Conservation (phyloP, 345 rosid genomes). For the Odontarrhena argentea region DNA sequence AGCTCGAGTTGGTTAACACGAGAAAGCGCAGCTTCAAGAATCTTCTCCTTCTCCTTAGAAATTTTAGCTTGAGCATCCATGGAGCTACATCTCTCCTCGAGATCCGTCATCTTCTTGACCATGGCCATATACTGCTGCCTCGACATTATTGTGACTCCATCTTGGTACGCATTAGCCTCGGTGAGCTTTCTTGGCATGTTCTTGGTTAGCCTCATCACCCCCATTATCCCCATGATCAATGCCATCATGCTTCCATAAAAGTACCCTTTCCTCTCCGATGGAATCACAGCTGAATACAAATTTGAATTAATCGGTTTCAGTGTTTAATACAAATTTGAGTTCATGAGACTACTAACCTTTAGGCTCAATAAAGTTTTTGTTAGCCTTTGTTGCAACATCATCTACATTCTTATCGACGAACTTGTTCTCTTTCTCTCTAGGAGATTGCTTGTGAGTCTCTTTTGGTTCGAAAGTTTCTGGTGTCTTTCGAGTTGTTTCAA, state of each 20-base stretch:
- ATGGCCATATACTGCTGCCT: slow-evolving; percentile 56
- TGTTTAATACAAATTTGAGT: neutral
- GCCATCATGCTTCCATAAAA: slow-evolving; percentile 59
- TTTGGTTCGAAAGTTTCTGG: slow-evolving; percentile 26
- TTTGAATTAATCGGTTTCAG: slow-evolving; percentile 18
- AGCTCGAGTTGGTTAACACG: slow-evolving; percentile 61
- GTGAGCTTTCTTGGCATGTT: slow-evolving; percentile 62
- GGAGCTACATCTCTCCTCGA: slow-evolving; percentile 61
- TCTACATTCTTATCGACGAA: slow-evolving; percentile 53
- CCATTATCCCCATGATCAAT: slow-evolving; percentile 58
- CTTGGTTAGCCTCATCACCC: slow-evolving; percentile 58
- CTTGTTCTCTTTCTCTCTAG: slow-evolving; percentile 35
- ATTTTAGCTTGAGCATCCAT: slow-evolving; percentile 49
- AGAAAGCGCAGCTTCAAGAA: slow-evolving; percentile 60
- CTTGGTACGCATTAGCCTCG: slow-evolving; percentile 52
- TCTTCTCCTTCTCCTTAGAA: slow-evolving; percentile 68
- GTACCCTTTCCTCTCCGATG: slow-evolving; percentile 34
- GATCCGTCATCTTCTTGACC: slow-evolving; percentile 68
- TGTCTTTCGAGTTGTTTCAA: slow-evolving; percentile 33
- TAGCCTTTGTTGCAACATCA: slow-evolving; percentile 25
- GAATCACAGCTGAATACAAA: slow-evolving; percentile 11
- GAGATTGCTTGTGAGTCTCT: slow-evolving; percentile 29
- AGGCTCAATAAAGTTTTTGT: slow-evolving; percentile 15
- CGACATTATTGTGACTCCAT: slow-evolving; percentile 47
- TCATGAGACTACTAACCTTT: slow-evolving; percentile 27